Percentiles rank a stretch among this genome's conserved stretches.
These are phyloP conservation scores for Phytophthora vignae DNA, from an alignment of 352 stramenopile species.

Conservation along the genomic window DNA sequence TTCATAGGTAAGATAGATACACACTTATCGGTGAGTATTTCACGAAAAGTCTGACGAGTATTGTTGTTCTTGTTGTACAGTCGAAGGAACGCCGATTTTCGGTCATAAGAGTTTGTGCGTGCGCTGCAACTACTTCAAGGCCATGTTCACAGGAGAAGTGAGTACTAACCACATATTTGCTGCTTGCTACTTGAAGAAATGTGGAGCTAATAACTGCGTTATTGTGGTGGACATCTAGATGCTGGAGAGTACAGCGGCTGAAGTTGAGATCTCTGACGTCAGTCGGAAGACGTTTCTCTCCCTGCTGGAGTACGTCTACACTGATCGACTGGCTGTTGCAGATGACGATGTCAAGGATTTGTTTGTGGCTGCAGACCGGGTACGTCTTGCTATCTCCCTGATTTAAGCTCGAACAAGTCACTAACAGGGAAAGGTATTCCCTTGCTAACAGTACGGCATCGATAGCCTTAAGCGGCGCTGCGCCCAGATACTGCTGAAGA, in stretches of 20 bases:
- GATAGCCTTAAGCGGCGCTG: conserved; percentile 92
- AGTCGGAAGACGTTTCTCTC: conserved; percentile 92
- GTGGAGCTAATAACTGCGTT: not conserved
- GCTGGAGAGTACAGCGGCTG: conserved; percentile 84
- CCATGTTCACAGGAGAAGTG: conserved; percentile 86
- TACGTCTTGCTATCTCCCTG: conserved; percentile 23
- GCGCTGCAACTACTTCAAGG: conserved; percentile 95
- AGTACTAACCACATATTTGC: not conserved
- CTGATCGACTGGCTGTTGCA: conserved; percentile 91
- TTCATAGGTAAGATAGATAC: conserved; percentile 63
- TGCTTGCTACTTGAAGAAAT: not conserved
- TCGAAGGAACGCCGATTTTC: conserved; percentile 86
- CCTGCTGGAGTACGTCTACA: conserved; percentile 97
- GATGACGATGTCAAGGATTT: conserved; percentile 93
- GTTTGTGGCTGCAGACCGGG: conserved; percentile 92
- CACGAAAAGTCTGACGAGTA: not conserved
- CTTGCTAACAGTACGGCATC: conserved; percentile 68
- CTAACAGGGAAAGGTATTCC: no score
- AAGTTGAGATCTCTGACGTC: conserved; percentile 93
- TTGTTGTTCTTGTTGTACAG: conserved; percentile 37
- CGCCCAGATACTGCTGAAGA: conserved; percentile 94
- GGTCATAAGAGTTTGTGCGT: conserved; percentile 93
- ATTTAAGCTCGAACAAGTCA: no score
- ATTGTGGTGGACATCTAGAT: conserved; percentile 63
- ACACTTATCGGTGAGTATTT: not conserved